Conservation (phyloP, 495 filamentous ascomycete genomes). For the Aspergillus panamensis region DNA sequence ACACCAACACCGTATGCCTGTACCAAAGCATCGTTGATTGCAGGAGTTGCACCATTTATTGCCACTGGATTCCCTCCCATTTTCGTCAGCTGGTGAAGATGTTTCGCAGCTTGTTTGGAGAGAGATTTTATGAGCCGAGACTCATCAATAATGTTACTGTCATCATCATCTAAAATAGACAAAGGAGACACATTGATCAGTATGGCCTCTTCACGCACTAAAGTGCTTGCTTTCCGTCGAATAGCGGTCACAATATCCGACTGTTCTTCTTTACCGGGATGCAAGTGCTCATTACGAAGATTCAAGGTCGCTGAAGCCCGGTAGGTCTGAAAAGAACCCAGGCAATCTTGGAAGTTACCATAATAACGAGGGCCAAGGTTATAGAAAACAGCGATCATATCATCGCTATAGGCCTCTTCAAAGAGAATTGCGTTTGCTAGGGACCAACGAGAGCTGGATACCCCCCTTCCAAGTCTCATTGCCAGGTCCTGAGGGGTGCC, state of each 20-base stretch:
- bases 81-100: slow-evolving; percentile 66
- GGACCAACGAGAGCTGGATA: slow-evolving; percentile 79
- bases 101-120: slow-evolving; percentile 68
- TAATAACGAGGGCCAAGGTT: slow-evolving; percentile 86
- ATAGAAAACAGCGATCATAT: slow-evolving; percentile 85
- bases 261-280: slow-evolving; percentile 84
- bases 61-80: slow-evolving; percentile 73
- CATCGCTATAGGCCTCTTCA: slow-evolving; percentile 83
- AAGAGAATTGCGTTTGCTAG: slow-evolving; percentile 85
- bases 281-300: slow-evolving; percentile 84
- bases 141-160: slow-evolving; percentile 64
- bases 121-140: slow-evolving; percentile 71
- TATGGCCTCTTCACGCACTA: slow-evolving; percentile 80
- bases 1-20: slow-evolving; percentile 74
- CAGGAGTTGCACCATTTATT: slow-evolving; percentile 83
- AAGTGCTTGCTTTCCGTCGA: slow-evolving; percentile 69
- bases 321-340: slow-evolving; percentile 96
- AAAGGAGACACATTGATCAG: slow-evolving; percentile 78
- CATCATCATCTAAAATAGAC: slow-evolving; percentile 72
- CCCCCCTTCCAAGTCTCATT: slow-evolving; percentile 69
- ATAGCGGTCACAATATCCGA: slow-evolving; percentile 91
- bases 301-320: slow-evolving; percentile 89
- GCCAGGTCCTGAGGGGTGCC: slow-evolving; percentile 92
- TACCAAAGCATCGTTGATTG: slow-evolving; percentile 81
- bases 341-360: slow-evolving; percentile 93